Evolutionary conservation across 768 basidiomycete genomes (phyloP), one percentile per base, ranked within the genome.

Genomic region (Fomitopsis serialis): DNA sequence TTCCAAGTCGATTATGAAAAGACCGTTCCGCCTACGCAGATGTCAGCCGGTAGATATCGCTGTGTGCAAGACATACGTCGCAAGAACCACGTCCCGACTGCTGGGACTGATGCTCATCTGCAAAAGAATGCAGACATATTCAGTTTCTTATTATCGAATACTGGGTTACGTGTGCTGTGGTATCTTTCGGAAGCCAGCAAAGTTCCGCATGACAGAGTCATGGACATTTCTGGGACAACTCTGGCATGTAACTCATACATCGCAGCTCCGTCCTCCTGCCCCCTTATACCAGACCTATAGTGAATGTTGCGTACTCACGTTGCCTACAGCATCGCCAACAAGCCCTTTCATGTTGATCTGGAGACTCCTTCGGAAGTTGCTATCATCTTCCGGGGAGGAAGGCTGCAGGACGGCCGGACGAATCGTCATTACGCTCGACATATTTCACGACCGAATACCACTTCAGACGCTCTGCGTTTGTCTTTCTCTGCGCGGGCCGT

Each of bases 1-100:
- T 56, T 93, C 86, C 15, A 99, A 77, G 73, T 98, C 97, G 55
- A 99, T 90, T 53, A 98, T 93, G 66, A 90, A 98, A 15, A 99
- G 76, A 0, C 96, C 96, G 53, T 92, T 85, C 4, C 95, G 87
- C 19, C 84, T 85, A 36, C 27, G 32, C 29, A 34, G 19, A 35
- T 22, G 17, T 48, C 9, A 29, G 46, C 17, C 46, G 5, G 58
- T 22, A 35, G 25, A 17, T 7, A 25, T 24, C n/a, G 37, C 15
- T 29, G 24, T 32, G 46, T 42, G 22, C 1, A 12, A 44, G 43
- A 70, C 85, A 60, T 71, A 92, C 87, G 91, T 87, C 47, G 92
- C 95, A 43, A 98, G 80, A 3, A 92, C 92, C 23, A 98, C 78
- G 65, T 98, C 95, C 21, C 95, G 79, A 49, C 83, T 87, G 5